These are phyloP conservation scores for Acanthamoeba lenticulata DNA, from an alignment of 208 protist genomes.

Conservation along the genomic window DNA sequence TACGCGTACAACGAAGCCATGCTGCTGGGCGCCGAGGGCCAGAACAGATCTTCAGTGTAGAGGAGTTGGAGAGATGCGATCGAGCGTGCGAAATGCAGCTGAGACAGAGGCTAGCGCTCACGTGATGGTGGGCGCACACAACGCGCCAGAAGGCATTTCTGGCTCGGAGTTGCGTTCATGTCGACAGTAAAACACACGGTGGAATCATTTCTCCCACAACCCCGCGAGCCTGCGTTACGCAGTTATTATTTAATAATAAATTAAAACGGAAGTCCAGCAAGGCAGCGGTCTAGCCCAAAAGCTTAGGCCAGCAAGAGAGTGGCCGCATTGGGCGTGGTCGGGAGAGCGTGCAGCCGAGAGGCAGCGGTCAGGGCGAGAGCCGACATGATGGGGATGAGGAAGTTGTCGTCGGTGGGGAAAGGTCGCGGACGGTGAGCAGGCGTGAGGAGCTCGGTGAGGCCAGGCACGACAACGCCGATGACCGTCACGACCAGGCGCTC, in stretches of 20 bases:
- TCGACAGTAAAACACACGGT: no score
- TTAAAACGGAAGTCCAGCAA: no score
- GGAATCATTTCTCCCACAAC: no score
- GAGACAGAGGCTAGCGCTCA: no score
- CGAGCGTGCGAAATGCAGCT: no score
- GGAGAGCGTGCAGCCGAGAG: not conserved
- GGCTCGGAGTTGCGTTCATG: no score
- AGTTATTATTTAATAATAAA: no score
- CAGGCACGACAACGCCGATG: not conserved
- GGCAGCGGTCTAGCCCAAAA: not conserved
- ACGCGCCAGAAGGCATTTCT: no score
- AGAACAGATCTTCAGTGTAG: no score
- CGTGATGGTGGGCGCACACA: no score
- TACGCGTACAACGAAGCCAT: not conserved
- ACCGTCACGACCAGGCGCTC: not conserved
- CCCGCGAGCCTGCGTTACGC: not conserved
- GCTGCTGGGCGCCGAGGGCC: no score
- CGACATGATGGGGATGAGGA: slow-evolving; percentile 22
- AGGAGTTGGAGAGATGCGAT: no score
- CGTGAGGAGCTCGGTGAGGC: slow-evolving; percentile 23
- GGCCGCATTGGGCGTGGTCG: not conserved
- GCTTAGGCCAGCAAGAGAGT: not conserved
- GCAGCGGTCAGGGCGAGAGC: not conserved
- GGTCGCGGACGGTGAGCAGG: slow-evolving; percentile 6
- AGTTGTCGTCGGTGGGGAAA: slow-evolving; percentile 51